Percentiles rank a stretch among this genome's conserved stretches.
These are phyloP conservation scores for Kwoniella shivajii DNA, from an alignment of 1,284 basidiomycete genomes.

Conservation along the genomic window DNA sequence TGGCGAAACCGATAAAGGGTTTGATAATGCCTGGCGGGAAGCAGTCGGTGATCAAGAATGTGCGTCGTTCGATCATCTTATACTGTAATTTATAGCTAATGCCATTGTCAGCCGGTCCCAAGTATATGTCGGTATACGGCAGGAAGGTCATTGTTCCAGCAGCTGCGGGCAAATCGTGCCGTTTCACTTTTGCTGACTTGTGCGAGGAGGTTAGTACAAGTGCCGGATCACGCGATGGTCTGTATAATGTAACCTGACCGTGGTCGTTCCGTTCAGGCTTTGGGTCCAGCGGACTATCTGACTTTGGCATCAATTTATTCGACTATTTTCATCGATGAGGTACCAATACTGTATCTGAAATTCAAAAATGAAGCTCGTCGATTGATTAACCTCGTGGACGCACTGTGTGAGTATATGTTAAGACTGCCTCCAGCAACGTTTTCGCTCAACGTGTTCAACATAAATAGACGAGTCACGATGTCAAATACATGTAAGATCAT, in stretches of 20 bases:
- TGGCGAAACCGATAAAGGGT: conserved; percentile 32
- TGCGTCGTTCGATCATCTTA: conserved; percentile 26
- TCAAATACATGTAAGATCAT: conserved; percentile 56
- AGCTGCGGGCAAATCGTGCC: conserved; percentile 56
- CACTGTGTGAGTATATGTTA: conserved; percentile 60
- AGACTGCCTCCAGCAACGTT: conserved; percentile 33
- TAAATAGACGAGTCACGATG: conserved; percentile 54
- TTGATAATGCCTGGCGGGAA: conserved; percentile 45
- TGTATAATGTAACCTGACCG: neutral
- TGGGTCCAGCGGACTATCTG: conserved; percentile 72
- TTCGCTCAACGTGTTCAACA: neutral
- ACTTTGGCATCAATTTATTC: conserved; percentile 64
- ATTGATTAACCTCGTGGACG: conserved; percentile 72
- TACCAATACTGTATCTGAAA: conserved; percentile 62
- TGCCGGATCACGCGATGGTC: neutral
- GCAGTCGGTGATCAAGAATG: conserved; percentile 31
- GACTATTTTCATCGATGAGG: conserved; percentile 63
- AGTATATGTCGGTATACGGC: conserved; percentile 58
- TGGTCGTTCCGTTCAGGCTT: conserved; percentile 57
- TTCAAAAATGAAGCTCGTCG: conserved; percentile 70
- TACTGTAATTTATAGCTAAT: no score
- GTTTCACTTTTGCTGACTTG: conserved; percentile 65
- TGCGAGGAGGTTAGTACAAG: conserved; percentile 61
- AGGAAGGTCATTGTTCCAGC: conserved; percentile 60
- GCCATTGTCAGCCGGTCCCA: conserved; percentile 37